Evolutionary conservation across 1,284 basidiomycete genomes (phyloP), one percentile per base, ranked within the genome.

Genomic region (Cutaneotrichosporon sp.): DNA sequence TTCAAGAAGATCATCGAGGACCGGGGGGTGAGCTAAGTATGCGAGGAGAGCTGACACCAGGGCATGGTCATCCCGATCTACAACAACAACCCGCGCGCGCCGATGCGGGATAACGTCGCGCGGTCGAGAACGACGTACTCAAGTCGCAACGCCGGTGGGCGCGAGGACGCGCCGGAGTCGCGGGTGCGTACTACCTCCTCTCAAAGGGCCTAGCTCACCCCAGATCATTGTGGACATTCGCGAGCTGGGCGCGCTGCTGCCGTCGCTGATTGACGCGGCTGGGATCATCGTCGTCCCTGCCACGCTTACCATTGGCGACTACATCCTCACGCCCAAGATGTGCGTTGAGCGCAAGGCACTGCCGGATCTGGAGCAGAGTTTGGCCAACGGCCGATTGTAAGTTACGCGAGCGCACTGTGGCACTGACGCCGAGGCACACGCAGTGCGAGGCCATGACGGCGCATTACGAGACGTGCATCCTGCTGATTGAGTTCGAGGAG

Each of bases 401-500:
- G 89, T 80, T 4, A n/a, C 14, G 26, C 39, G n/a, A 18, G 21
- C 3, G 21, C 18, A 26, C 30, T 12, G 13, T 3, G 14, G 1
- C 9, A 20, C 50, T 54, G 35, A 59, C 38, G 1, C 21, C 60
- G 10, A 96, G 91, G 54, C 97, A 96, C 70, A 90, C 91, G 0
- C 94, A 99, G 69, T 97, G 94, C 76, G 94, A 98, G 75, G 74
- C 90, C 17, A 97, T 98, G 94, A 91, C 87, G 0, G 86, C 87
- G 5, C 87, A 97, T 70, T 98, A 97, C 76, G 93, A 92, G 75
- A 85, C 88, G 40, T 92, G 93, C 0, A 83, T 98, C 50, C 77
- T 98, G 14, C 80, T 98, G n/a, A 97, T 98, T 65, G 94, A 99
- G 69, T 99, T 98, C 63, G 94, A 97, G 66, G 90, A 97, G 73